Percentiles rank a stretch among this genome's conserved stretches.
Conservation (phyloP, 768 basidiomycete genomes). For the Xerocomellus dryophilus region DNA sequence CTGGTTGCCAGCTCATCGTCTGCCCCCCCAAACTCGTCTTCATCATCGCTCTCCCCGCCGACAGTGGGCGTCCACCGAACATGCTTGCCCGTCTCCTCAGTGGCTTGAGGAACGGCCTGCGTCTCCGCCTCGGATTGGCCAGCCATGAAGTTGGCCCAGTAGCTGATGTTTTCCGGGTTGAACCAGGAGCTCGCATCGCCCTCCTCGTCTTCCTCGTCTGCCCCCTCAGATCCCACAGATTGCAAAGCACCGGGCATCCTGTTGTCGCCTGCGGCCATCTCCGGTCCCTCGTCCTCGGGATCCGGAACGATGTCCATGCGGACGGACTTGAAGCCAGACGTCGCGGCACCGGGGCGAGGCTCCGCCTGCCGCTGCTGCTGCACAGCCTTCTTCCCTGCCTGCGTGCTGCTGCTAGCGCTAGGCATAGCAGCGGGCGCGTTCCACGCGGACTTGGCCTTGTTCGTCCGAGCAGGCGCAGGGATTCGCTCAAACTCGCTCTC, state of each 20-base stretch:
- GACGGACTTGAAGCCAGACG: slow-evolving; percentile 8
- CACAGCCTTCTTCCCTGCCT: slow-evolving; percentile 13
- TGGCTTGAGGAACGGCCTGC: background rate
- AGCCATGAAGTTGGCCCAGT: slow-evolving; percentile 31
- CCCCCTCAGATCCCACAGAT: slow-evolving; percentile 2
- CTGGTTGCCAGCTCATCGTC: slow-evolving; percentile 18
- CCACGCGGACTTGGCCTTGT: slow-evolving; percentile 21
- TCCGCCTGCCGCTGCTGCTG: slow-evolving; percentile 11
- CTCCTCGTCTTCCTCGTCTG: slow-evolving; percentile 21
- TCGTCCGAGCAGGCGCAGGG: slow-evolving; percentile 6
- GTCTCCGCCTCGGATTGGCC: slow-evolving; percentile 12
- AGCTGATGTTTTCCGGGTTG: slow-evolving; percentile 22
- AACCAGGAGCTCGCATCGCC: slow-evolving; percentile 23
- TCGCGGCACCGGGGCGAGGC: slow-evolving; percentile 5
- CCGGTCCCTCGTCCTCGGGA: slow-evolving; percentile 10
- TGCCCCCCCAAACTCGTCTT: slow-evolving; percentile 15
- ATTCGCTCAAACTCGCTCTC: slow-evolving; percentile 13
- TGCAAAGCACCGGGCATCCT: slow-evolving; percentile 8
- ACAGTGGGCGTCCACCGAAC: slow-evolving; percentile 26
- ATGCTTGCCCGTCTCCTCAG: slow-evolving; percentile 18
- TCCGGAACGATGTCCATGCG: slow-evolving; percentile 16
- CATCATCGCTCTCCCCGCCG: slow-evolving; percentile 22
- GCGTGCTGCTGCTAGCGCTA: background rate
- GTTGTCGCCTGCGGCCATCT: background rate
- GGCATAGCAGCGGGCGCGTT: slow-evolving; percentile 1